These are phyloP conservation scores for Aschersonia sp. DNA, from an alignment of 2,329 filamentous ascomycete species.

Conservation along the genomic window DNA sequence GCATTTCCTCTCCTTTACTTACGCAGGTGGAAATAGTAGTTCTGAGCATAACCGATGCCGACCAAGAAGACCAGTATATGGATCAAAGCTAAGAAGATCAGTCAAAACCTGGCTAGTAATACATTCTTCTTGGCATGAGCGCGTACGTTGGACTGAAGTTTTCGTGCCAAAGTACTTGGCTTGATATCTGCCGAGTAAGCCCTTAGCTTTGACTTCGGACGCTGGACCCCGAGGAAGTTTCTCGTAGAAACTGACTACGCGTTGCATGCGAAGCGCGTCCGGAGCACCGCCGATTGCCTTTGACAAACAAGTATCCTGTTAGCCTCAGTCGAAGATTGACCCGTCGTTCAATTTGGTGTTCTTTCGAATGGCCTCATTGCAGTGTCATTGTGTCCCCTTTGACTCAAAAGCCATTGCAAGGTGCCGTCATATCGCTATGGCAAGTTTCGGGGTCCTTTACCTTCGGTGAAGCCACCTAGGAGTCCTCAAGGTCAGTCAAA, in stretches of 20 bases:
- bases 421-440: too few relatives aligned
- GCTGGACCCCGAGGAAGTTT: slow-evolving; percentile 89
- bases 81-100: slow-evolving; percentile 53
- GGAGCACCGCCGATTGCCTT: slow-evolving; percentile 82
- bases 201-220: slow-evolving; percentile 68
- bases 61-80: slow-evolving; percentile 72
- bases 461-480: slow-evolving; percentile 66
- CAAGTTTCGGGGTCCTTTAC: slow-evolving; percentile 28
- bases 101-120: slow-evolving; percentile 3
- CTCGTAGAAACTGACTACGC: slow-evolving; percentile 97
- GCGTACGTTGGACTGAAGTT: slow-evolving; percentile 71
- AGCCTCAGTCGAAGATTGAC: too few relatives aligned
- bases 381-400: too few relatives aligned
- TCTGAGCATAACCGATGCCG: slow-evolving; percentile 80
- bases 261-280: slow-evolving; percentile 95
- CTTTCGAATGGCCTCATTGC: too few relatives aligned
- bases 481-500: slow-evolving; percentile 7
- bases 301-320: neutral
- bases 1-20: slow-evolving; percentile 27
- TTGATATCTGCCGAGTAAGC: slow-evolving; percentile 80
- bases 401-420: too few relatives aligned
- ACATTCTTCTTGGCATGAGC: neutral
- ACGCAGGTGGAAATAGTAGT: slow-evolving; percentile 99
- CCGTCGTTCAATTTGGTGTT: too few relatives aligned
- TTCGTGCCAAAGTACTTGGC: slow-evolving; percentile 93